Evolutionary conservation across 2,329 filamentous ascomycete species (phyloP).

Genomic region (Cladobotryum protrusum): DNA sequence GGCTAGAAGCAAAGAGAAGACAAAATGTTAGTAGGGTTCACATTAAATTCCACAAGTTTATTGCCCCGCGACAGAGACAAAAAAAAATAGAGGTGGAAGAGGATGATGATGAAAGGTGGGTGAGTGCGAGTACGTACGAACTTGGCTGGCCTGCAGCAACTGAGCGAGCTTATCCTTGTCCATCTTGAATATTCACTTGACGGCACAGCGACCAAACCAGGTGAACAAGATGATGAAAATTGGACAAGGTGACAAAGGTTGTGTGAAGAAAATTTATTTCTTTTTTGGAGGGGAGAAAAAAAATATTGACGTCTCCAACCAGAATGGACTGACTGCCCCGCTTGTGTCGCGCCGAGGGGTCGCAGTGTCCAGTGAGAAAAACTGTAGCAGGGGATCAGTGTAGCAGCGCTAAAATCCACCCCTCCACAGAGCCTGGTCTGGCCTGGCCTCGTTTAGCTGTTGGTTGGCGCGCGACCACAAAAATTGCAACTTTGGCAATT

Average conservation of each 20-base stretch:
- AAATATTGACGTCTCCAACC: slow-evolving; percentile 10
- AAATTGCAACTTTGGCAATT: no score
- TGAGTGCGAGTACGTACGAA: slow-evolving; percentile 58
- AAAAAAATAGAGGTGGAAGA: background rate
- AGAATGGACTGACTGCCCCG: slow-evolving; percentile 10
- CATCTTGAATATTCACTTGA: slow-evolving; percentile 26
- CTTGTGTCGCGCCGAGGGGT: slow-evolving; percentile 10
- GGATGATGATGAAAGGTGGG: background rate
- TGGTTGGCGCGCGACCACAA: no score
- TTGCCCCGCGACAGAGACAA: slow-evolving; percentile 3
- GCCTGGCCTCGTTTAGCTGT: no score
- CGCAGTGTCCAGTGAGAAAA: slow-evolving; percentile 3
- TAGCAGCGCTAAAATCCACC: no score
- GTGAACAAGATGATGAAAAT: slow-evolving; percentile 11
- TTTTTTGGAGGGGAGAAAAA: slow-evolving; percentile 15
- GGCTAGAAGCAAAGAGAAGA: slow-evolving; percentile 46
- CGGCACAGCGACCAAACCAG: slow-evolving; percentile 21
- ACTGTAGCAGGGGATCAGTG: background rate
- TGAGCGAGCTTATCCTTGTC: slow-evolving; percentile 69
- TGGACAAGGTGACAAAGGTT: slow-evolving; percentile 4
- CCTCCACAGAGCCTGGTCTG: no score
- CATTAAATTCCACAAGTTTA: background rate
- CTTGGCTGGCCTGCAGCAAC: slow-evolving; percentile 80
- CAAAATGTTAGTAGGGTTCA: slow-evolving; percentile 25
- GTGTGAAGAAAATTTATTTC: slow-evolving; percentile 11